phyloP scores from a whole-genome alignment of 768 basidiomycete genomes.

The Antrodiella citrinella region DNA sequence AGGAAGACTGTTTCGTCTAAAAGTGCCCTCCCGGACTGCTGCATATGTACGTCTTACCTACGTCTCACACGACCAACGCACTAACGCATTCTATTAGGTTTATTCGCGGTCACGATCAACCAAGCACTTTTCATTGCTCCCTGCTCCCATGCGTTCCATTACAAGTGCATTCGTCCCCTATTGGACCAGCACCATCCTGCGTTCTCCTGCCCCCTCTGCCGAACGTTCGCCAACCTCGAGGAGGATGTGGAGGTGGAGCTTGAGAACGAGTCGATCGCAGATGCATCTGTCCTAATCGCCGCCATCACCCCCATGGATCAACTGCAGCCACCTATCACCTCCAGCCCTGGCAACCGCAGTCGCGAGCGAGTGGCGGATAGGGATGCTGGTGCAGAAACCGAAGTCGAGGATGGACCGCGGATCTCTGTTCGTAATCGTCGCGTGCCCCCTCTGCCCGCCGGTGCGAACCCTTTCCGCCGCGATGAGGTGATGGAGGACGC shows the following conservation, averaged over 20 bases:
- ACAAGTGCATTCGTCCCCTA: conserved; percentile 93
- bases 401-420: conserved; percentile 20
- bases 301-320: conserved; percentile 7
- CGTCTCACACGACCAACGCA: not conserved
- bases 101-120: conserved; percentile 86
- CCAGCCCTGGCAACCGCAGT: conserved; percentile 5
- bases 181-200: conserved; percentile 84
- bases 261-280: conserved; percentile 21
- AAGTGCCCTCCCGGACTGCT: conserved; percentile 70
- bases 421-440: conserved; percentile 13
- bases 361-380: conserved; percentile 2
- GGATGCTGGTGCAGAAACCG: conserved; percentile 24
- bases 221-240: conserved; percentile 91
- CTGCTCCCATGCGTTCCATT: conserved; percentile 93
- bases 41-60: conserved; percentile 66
- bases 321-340: not conserved
- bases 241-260: conserved; percentile 82
- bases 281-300: conserved; percentile 5
- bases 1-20: conserved; percentile 23
- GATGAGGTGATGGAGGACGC: not conserved
- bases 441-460: conserved; percentile 4
- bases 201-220: conserved; percentile 92
- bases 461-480: not conserved
- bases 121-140: conserved; percentile 98
- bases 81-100: conserved; percentile 32